Base-by-base conservation (phyloP, 1,139 yeast genomes). In the Pichia sp. region DNA sequence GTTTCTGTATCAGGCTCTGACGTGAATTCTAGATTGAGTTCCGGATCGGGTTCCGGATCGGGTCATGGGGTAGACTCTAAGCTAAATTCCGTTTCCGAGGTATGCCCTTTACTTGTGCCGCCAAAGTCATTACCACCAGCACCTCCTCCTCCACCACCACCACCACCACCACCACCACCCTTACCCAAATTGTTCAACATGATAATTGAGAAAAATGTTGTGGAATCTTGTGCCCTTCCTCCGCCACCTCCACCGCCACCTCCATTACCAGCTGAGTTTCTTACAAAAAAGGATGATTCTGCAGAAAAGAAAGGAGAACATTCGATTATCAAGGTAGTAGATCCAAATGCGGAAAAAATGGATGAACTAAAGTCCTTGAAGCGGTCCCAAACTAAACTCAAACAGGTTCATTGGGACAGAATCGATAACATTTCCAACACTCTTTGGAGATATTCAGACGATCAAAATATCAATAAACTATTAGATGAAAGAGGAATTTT, bases 361-460 rank as follows among this genome's bases (percentile, higher is more conserved):
- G 59, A 48, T 29, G 50, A 56, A 5, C 45, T 61, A 0, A 49
- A 54, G 13, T 15, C 55, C 2, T 43, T 63, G 8, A 70, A 74
- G 15, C 74, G 85, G 53, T 87, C 95, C 4, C 79, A 79, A 54
- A 73, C 80, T 16, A 85, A 84, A 60, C 75, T 93, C 63, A 93
- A 92, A 68, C 98, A 92, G 66, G 85, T 93, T 77, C 99, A 93
- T 67, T 93, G 98, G 98, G 96, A 92, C 62, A 87, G 82, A 66
- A 75, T 93, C 47, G 85, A 83, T 34, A 72, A 76, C 58, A 83
- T 89, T 47, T 80, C 84, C 47, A 79, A 84, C 47, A 92, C 98
- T 0, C 81, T 93, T 53, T 93, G 99, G 99, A 77, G 76, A n/a
- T 81, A 79, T 43, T 72, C 77, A 32, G 77, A 77, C 49, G 73